A percentile compares a stretch with the other conserved stretches of the same genome.
phyloP scores from a whole-genome alignment of 441 rosid genomes.

The Isatis lusitanica region DNA sequence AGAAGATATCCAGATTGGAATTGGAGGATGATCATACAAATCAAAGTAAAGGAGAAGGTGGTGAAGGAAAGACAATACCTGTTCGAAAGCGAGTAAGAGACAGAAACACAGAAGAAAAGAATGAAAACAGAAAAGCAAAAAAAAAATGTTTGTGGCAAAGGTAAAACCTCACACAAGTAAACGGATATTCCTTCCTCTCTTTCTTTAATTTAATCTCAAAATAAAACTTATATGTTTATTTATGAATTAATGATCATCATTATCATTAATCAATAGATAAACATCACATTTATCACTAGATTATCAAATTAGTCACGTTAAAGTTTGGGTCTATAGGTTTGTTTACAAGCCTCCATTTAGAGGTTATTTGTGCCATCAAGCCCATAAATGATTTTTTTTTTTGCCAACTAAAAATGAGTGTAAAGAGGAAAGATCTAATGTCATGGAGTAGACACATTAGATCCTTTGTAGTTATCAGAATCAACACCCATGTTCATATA shows the following conservation, averaged over 20 bases:
- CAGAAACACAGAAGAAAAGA: not conserved
- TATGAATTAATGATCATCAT: not conserved
- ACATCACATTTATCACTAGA: not conserved
- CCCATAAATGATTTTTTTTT: no score
- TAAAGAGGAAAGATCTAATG: no score
- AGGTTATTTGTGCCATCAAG: no score
- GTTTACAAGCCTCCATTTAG: no score
- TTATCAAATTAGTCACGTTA: no score
- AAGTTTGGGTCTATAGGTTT: not conserved
- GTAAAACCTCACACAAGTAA: not conserved
- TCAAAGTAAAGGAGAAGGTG: conserved; percentile 2
- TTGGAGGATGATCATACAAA: not conserved
- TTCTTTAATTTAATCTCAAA: not conserved
- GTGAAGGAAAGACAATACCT: conserved; percentile 30
- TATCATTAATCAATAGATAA: no score
- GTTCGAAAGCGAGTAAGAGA: conserved; percentile 1
- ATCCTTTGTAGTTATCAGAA: no score
- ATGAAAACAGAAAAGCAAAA: not conserved
- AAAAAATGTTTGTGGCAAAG: conserved; percentile 12
- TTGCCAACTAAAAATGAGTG: no score
- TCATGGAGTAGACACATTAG: no score
- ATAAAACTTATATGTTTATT: not conserved
- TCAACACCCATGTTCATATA: no score
- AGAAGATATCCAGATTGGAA: not conserved
- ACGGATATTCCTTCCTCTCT: not conserved